Conservation (phyloP, 805 yeast genomes). For the Candida pseudofarinosa region DNA sequence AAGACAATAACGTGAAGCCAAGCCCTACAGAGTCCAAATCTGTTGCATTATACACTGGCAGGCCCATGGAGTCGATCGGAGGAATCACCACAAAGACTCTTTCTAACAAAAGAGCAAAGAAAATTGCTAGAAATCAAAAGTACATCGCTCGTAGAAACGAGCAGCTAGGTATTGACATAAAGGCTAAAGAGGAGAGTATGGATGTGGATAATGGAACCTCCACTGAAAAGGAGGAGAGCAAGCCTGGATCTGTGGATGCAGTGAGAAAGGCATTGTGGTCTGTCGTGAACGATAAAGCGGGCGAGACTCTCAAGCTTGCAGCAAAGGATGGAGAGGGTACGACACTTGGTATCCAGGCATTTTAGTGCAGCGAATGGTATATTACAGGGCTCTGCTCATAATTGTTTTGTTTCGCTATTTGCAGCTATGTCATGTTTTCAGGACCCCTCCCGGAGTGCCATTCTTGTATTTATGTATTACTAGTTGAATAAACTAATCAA, state of each 20-base stretch:
- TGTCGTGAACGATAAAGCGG: slow-evolving; percentile 57
- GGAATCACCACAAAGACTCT: slow-evolving; percentile 55
- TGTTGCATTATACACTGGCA: slow-evolving; percentile 42
- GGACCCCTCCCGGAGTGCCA: not conserved
- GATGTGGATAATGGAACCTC: slow-evolving; percentile 36
- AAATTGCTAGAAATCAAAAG: slow-evolving; percentile 73
- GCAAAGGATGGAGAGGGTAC: slow-evolving; percentile 64
- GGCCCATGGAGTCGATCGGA: slow-evolving; percentile 21
- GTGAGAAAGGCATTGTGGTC: slow-evolving; percentile 69
- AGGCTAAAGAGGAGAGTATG: slow-evolving; percentile 47
- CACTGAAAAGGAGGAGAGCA: not conserved
- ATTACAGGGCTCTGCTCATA: too few species aligned
- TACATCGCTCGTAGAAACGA: slow-evolving; percentile 58
- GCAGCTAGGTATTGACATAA: slow-evolving; percentile 45
- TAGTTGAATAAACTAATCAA: not conserved
- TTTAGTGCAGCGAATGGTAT: slow-evolving; percentile 31
- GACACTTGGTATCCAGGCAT: slow-evolving; percentile 70
- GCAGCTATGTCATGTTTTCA: not conserved
- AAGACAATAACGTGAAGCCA: slow-evolving; percentile 30
- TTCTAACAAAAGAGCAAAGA: slow-evolving; percentile 74
- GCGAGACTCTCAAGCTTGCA: slow-evolving; percentile 40
- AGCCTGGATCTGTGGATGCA: slow-evolving; percentile 12
- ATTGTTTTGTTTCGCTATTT: not conserved
- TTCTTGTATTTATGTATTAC: not conserved
- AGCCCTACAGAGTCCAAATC: slow-evolving; percentile 43